Percentiles rank a stretch among this genome's conserved stretches.
Evolutionary conservation across 2,329 filamentous ascomycete species (phyloP).

Genomic region (Xylariaceae sp.): DNA sequence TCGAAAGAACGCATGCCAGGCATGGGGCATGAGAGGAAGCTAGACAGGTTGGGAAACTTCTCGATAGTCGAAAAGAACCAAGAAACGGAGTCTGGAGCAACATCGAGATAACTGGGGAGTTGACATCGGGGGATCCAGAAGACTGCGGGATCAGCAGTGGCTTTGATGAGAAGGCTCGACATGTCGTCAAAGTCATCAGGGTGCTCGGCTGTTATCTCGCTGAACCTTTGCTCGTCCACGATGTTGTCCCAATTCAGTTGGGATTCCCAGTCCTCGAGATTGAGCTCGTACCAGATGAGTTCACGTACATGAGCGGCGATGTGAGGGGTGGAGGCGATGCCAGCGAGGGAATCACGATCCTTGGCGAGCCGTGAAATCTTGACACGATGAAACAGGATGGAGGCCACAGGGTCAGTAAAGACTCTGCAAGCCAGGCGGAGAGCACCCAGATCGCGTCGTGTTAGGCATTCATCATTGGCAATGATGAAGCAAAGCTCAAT

Average conservation of each 20-base stretch:
- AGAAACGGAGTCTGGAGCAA: not conserved
- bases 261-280: not conserved
- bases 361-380: not conserved
- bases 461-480: not conserved
- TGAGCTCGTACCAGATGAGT: not conserved
- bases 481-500: not conserved
- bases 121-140: not conserved
- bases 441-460: not conserved
- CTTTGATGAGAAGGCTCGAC: no score
- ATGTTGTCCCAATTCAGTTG: no score
- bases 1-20: not conserved
- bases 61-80: not conserved
- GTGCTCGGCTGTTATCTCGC: no score
- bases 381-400: not conserved
- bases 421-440: not conserved
- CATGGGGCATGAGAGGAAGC: not conserved
- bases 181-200: no score
- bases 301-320: not conserved
- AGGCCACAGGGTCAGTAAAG: not conserved
- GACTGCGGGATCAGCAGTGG: not conserved
- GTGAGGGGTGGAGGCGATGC: not conserved
- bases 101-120: not conserved
- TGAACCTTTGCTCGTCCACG: no score
- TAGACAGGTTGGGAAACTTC: not conserved
- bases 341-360: no score